Evolutionary conservation across 192 early-diverging fungal genomes (phyloP), one percentile per base, ranked within the genome.

Genomic region (Obelidium mucronatum): DNA sequence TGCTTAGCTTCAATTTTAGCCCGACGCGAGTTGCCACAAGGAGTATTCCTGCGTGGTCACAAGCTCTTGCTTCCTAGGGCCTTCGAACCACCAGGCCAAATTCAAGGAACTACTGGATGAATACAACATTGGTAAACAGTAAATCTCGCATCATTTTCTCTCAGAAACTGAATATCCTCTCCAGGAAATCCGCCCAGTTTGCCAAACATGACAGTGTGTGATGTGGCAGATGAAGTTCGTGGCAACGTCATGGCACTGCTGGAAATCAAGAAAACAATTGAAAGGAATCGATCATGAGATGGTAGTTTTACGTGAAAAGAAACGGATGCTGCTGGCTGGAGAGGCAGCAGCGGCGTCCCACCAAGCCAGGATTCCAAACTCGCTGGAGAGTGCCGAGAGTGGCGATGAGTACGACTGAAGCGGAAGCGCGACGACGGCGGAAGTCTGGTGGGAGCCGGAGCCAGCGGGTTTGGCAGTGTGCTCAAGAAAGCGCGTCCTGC

Each of bases 181-280:
- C 17, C 40, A 79, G 77, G 34, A 2, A 84, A 85, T 15, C 89
- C 90, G n/a, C 96, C 96, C 0, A 78, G 87, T 5, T 95, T 97
- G 92, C 91, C 93, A 3, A 97, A 94, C 2, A 89, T 86, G 15
- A 83, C 85, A 0, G 91, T 97, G 26, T 93, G 92, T 79, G 86
- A 90, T 31, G 91, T 91, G 67, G 96, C 92, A 78, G 92, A 94
- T 56, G 87, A 89, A 54, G 79, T 98, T 59, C 90, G 92, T 65
- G 83, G 85, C 52, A 92, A 90, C 13, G 90, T 96, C 63, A 80
- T 94, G 48, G 88, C 81, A 30, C 76, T 97, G 74, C 79, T 95
- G 60, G 96, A 98, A 71, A 80, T 93, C 59, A 95, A 95, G 78
- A 93, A 93, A 72, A 83, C 86, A 5, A 90, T 88, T 0, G 96